A percentile compares a stretch with the other conserved stretches of the same genome.
Evolutionary conservation across 2,329 filamentous ascomycete genomes (phyloP).

Genomic region (Fusarium sp.): DNA sequence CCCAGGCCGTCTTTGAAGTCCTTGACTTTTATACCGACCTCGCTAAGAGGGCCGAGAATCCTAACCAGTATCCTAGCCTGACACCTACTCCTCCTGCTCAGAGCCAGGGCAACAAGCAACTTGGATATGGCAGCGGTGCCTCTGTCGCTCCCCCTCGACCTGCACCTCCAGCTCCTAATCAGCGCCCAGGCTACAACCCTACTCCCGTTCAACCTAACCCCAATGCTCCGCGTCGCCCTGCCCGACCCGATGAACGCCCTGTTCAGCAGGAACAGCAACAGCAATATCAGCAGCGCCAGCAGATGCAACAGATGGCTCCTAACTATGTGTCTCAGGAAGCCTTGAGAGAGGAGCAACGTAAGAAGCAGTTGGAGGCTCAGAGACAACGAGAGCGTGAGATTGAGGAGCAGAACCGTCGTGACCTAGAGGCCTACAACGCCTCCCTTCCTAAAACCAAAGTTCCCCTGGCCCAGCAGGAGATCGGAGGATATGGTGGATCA

Average conservation of each 20-base stretch:
- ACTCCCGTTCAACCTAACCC: conserved; percentile 56
- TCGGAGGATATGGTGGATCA: conserved; percentile 71
- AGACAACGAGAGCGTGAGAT: conserved; percentile 65
- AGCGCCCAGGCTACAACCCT: conserved; percentile 61
- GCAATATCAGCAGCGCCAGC: conserved; percentile 70
- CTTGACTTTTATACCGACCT: conserved; percentile 90
- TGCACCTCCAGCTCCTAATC: conserved; percentile 64
- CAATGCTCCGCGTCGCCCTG: conserved; percentile 62
- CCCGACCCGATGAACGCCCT: conserved; percentile 56
- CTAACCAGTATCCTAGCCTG: conserved; percentile 76
- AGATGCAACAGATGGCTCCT: conserved; percentile 70
- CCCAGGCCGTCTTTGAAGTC: conserved; percentile 86
- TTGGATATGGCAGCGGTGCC: conserved; percentile 71
- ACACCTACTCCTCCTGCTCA: conserved; percentile 76
- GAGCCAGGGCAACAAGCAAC: conserved; percentile 73
- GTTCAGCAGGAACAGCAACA: conserved; percentile 60
- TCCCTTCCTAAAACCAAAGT: conserved; percentile 86
- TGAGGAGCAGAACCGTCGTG: conserved; percentile 78
- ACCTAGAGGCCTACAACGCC: conserved; percentile 91
- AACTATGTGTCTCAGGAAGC: conserved; percentile 69
- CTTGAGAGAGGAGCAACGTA: conserved; percentile 70
- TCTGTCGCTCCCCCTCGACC: conserved; percentile 79
- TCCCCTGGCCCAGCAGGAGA: conserved; percentile 89
- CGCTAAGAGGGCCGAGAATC: conserved; percentile 81
- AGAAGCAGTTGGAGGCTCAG: conserved; percentile 74